Conservation (phyloP, 768 basidiomycete species). For the Termitomyces sp. region DNA sequence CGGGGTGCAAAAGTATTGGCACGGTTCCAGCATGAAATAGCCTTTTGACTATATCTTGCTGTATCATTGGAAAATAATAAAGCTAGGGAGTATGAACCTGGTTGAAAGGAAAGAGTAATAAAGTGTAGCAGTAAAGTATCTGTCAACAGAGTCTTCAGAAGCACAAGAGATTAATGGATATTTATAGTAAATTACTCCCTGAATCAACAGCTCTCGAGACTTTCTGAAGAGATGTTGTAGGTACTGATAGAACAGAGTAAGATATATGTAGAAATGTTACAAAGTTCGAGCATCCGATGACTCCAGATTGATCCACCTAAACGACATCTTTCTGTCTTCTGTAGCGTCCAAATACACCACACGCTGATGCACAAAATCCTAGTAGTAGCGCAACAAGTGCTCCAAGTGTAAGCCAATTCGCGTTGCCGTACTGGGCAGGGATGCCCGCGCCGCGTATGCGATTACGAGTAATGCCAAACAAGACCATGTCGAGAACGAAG, state of each 20-base stretch:
- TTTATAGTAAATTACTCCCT: no score
- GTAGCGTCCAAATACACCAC: conserved; percentile 67
- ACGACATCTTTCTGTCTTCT: conserved; percentile 30
- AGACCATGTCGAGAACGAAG: conserved; percentile 74
- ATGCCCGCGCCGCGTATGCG: conserved; percentile 45
- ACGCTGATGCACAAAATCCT: conserved; percentile 59
- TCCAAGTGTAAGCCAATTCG: conserved; percentile 77
- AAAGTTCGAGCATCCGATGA: background rate
- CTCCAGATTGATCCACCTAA: background rate
- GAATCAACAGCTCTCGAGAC: background rate
- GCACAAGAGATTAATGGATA: no score
- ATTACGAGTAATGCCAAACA: conserved; percentile 67
- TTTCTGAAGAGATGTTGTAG: background rate
- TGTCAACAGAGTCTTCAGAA: no score
- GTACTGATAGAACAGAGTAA: background rate
- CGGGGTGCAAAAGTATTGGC: no score
- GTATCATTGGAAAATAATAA: no score
- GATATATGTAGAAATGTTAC: background rate
- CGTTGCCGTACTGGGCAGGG: conserved; percentile 65
- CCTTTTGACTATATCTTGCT: no score
- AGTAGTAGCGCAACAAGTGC: conserved; percentile 63
- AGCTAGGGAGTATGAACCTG: no score
- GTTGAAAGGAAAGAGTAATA: no score
- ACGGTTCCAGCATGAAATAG: no score
- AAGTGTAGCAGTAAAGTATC: no score